These are phyloP conservation scores for Trametes sp. DNA, from an alignment of 1,284 basidiomycete species.

Conservation along the genomic window DNA sequence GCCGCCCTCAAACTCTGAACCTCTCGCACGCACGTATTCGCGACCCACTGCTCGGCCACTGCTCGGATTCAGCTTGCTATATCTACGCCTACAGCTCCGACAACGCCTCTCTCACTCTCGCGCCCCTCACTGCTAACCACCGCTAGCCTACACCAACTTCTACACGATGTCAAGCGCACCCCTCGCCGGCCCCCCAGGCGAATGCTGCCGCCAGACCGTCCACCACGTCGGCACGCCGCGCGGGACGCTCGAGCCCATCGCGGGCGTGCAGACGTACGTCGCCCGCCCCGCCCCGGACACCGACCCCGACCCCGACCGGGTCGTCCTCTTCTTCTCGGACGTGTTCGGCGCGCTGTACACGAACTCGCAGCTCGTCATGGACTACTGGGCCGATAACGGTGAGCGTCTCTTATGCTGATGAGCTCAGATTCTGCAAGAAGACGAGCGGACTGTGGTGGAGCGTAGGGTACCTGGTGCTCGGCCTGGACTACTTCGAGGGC, in stretches of 20 bases:
- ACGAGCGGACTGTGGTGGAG: too few species aligned
- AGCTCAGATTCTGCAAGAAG: background rate
- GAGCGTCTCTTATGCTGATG: conserved; percentile 13
- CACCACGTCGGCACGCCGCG: conserved; percentile 56
- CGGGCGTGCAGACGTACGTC: conserved; percentile 58
- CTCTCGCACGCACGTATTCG: too few species aligned
- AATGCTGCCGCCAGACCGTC: conserved; percentile 56
- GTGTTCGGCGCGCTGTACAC: conserved; percentile 55
- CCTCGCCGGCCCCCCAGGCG: conserved; percentile 46
- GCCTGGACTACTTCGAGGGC: conserved; percentile 65
- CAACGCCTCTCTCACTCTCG: too few species aligned
- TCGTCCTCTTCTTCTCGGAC: conserved; percentile 59
- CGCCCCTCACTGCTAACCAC: too few species aligned
- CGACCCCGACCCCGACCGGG: conserved; percentile 46
- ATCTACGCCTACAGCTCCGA: too few species aligned
- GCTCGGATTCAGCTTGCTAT: too few species aligned
- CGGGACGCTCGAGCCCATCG: conserved; percentile 54
- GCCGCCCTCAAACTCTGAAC: background rate
- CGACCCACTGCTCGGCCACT: too few species aligned
- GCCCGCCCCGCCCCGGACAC: conserved; percentile 47
- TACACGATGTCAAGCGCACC: conserved; percentile 37
- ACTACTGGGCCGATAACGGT: conserved; percentile 60
- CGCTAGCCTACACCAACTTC: background rate
- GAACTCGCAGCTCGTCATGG: conserved; percentile 62
- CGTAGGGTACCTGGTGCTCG: conserved; percentile 60